Evolutionary conservation across 2,329 filamentous ascomycete species (phyloP), one percentile per base, ranked within the genome.

Genomic region (Colletotrichum noveboracense): DNA sequence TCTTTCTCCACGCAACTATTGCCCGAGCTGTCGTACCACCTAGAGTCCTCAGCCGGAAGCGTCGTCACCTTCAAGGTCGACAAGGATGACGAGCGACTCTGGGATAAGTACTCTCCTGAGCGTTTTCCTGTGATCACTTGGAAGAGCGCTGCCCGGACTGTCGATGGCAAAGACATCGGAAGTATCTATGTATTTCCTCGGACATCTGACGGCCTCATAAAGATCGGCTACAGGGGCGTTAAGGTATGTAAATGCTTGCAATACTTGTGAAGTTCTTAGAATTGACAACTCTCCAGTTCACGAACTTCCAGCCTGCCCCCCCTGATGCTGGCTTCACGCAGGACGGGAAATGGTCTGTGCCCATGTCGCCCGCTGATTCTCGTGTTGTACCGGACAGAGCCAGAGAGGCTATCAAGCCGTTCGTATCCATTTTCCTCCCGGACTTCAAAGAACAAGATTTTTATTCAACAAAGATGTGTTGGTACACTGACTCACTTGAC

Each of bases 401-500:
- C 66, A 79, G 70, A 77, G 65, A 79, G 12, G 80, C 78, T 6
- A 80, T 82, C 21, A 78, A 80, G 30, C 43, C 66, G 12, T 87
- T 88, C 71, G 74, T 87, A 1, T 79, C 82, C 18, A 80, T 83
- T 7, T 85, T 86, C 73, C 77, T 89, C 6, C 87, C 88, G 0
- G 87, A 89, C 65, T 80, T 89, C 8, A 77, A 75, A 1, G 68
- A 76, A 24, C 81, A 43, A 75, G 79, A 21, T 74, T 89, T 65
- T 73, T 79, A 28, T 77, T 88, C 71, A 84, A 87, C 80, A 0
- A 85, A 89, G 30, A 85, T 93, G 6, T 93, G 91, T 82, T 92
- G 89, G 89, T 92, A 92, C 78, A 90, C 86, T 0, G 91, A 92
- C 77, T 91, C 88, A 0, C 87, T 87, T 2, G 85, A 87, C 18